Percentiles rank a stretch among this genome's conserved stretches.
Evolutionary conservation across 768 basidiomycete genomes (phyloP).

Genomic region (Mycena belliarum): DNA sequence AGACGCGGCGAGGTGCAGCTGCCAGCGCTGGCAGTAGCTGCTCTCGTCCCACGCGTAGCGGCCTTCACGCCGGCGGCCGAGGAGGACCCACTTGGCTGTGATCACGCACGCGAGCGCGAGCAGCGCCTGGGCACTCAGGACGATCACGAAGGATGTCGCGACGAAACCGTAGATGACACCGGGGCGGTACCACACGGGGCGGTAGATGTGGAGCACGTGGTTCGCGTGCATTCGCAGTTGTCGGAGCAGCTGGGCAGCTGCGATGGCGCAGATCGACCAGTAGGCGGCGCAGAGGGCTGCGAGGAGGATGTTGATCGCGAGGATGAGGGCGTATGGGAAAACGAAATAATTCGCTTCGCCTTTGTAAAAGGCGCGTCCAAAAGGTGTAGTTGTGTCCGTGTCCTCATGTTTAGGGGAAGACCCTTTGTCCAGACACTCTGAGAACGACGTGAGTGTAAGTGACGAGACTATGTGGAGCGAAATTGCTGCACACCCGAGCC

Average conservation of each 20-base stretch:
- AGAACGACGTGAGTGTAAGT: too few species aligned
- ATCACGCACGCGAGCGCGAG: constrained; percentile 41
- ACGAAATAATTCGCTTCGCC: constrained; percentile 40
- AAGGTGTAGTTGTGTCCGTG: constrained; percentile 37
- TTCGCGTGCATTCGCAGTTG: constrained; percentile 32
- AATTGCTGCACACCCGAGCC: too few species aligned
- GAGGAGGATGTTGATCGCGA: constrained; percentile 38
- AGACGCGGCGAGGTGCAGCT: constrained; percentile 42
- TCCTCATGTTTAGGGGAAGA: constrained; percentile 23
- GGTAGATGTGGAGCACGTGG: constrained; percentile 33
- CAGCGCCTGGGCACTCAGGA: constrained; percentile 39
- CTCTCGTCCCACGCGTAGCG: constrained; percentile 46
- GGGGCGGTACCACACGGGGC: constrained; percentile 37
- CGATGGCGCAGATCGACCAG: constrained; percentile 42
- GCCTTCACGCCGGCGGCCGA: constrained; percentile 40
- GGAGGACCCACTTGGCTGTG: constrained; percentile 42
- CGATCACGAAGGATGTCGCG: constrained; percentile 37
- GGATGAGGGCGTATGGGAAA: constrained; percentile 37
- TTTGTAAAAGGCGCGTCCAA: constrained; percentile 44
- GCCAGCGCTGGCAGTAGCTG: constrained; percentile 51
- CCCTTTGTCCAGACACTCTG: constrained; percentile 16
- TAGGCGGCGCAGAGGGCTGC: constrained; percentile 38
- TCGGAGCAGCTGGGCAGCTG: constrained; percentile 39
- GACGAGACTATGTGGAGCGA: too few species aligned
- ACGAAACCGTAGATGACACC: constrained; percentile 42